Percentiles rank a stretch among this genome's conserved stretches.
Evolutionary conservation across 2,329 filamentous ascomycete species (phyloP).

Genomic region (Hymenoscyphus scutula): DNA sequence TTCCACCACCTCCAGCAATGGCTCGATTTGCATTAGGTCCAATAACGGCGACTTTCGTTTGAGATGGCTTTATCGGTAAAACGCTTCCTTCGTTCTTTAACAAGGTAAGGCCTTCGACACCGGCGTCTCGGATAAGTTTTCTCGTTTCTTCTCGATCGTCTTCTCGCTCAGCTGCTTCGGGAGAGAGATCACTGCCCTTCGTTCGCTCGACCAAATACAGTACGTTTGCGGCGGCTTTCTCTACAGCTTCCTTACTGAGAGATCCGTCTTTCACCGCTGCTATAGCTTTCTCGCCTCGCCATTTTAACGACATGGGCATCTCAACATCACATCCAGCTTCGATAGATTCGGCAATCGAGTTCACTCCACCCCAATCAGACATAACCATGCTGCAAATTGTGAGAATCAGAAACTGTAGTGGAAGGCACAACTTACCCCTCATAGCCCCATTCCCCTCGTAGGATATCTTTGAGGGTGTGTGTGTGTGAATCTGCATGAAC

Average conservation of each 20-base stretch:
- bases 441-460: slow-evolving; percentile 61
- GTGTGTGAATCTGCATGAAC: slow-evolving; percentile 57
- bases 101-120: slow-evolving; percentile 60
- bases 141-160: slow-evolving; percentile 58
- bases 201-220: slow-evolving; percentile 59
- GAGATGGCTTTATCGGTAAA: slow-evolving; percentile 55
- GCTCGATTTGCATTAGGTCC: slow-evolving; percentile 66
- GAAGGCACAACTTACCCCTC: slow-evolving; percentile 47
- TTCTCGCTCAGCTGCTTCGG: slow-evolving; percentile 56
- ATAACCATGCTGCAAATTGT: slow-evolving; percentile 47
- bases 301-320: slow-evolving; percentile 55
- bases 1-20: slow-evolving; percentile 66
- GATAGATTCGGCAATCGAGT: slow-evolving; percentile 55
- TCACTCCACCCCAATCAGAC: slow-evolving; percentile 58
- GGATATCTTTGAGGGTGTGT: slow-evolving; percentile 53
- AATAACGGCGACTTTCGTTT: slow-evolving; percentile 61
- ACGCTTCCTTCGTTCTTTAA: slow-evolving; percentile 60
- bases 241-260: slow-evolving; percentile 49
- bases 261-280: slow-evolving; percentile 49
- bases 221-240: slow-evolving; percentile 58
- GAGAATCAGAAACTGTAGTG: not conserved
- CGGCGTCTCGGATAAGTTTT: slow-evolving; percentile 58
- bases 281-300: slow-evolving; percentile 57
- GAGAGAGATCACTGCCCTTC: slow-evolving; percentile 56
- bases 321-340: slow-evolving; percentile 57